Conservation (phyloP, 1,139 yeast species). For the Blastobotrys apis region DNA sequence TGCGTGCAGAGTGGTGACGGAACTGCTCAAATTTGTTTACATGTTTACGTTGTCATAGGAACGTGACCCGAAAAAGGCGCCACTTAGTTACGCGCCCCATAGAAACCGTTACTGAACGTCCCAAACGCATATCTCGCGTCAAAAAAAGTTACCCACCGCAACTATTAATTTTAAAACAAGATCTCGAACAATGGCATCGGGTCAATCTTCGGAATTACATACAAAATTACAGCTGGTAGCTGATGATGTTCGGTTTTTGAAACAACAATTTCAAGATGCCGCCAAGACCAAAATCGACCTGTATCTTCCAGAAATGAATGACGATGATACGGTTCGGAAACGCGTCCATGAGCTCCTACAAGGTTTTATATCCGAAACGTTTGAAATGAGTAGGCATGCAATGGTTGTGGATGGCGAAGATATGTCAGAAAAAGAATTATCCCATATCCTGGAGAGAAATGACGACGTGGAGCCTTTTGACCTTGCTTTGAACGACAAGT, state of each 20-base stretch:
- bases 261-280: conserved; percentile 40
- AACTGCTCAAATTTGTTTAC: too few species aligned
- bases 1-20: too few species aligned
- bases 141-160: too few species aligned
- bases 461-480: conserved; percentile 55
- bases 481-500: conserved; percentile 45
- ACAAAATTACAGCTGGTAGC: conserved; percentile 46
- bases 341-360: conserved; percentile 45
- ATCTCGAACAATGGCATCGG: too few species aligned
- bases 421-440: conserved; percentile 20
- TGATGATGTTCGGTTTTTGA: conserved; percentile 50
- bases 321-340: conserved; percentile 45
- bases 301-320: conserved; percentile 42
- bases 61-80: too few species aligned
- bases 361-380: conserved; percentile 44
- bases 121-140: too few species aligned
- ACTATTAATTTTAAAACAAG: too few species aligned
- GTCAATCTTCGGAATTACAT: conserved; percentile 16
- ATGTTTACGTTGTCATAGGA: too few species aligned
- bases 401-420: conserved; percentile 45
- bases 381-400: conserved; percentile 50
- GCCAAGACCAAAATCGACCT: conserved; percentile 44
- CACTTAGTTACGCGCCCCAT: too few species aligned
- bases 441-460: conserved; percentile 19
- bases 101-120: too few species aligned